Evolutionary conservation across 371 early-diverging fungal genomes (phyloP).

Genomic region (Apophysomyces ossiformis): DNA sequence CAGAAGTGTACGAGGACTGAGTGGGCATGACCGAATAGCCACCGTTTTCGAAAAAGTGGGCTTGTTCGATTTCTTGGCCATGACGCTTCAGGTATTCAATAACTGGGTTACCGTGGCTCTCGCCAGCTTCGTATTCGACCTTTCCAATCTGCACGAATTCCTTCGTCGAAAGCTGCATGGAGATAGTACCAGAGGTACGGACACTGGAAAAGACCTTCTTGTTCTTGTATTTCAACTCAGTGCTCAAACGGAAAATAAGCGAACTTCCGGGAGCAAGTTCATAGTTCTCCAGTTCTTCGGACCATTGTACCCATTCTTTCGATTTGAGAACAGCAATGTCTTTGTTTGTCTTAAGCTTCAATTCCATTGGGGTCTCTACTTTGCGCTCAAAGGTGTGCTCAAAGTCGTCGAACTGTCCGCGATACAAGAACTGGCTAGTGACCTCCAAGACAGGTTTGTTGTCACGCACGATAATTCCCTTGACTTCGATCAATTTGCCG

Average conservation of each 20-base stretch:
- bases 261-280: conserved; percentile 72
- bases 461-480: conserved; percentile 72
- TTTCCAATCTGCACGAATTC: conserved; percentile 84
- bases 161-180: conserved; percentile 84
- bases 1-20: conserved; percentile 82
- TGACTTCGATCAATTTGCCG: conserved; percentile 92
- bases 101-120: conserved; percentile 80
- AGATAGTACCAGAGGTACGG: conserved; percentile 81
- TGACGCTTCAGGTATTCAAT: conserved; percentile 81
- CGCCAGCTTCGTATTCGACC: conserved; percentile 79
- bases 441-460: conserved; percentile 76
- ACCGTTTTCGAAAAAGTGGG: conserved; percentile 81
- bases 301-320: conserved; percentile 91
- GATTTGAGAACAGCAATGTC: conserved; percentile 88
- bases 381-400: conserved; percentile 85
- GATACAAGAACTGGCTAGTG: conserved; percentile 89
- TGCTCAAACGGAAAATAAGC: conserved; percentile 85
- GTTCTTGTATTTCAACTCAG: conserved; percentile 80
- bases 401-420: conserved; percentile 85
- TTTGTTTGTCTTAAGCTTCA: conserved; percentile 77
- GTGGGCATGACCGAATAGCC: conserved; percentile 94
- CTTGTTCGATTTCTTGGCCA: conserved; percentile 83
- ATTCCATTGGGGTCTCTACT: conserved; percentile 82
- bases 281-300: conserved; percentile 63
- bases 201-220: conserved; percentile 70